These are phyloP conservation scores for Schizosaccharomyces cryophilus DNA, from an alignment of 805 yeast species.

Conservation along the genomic window DNA sequence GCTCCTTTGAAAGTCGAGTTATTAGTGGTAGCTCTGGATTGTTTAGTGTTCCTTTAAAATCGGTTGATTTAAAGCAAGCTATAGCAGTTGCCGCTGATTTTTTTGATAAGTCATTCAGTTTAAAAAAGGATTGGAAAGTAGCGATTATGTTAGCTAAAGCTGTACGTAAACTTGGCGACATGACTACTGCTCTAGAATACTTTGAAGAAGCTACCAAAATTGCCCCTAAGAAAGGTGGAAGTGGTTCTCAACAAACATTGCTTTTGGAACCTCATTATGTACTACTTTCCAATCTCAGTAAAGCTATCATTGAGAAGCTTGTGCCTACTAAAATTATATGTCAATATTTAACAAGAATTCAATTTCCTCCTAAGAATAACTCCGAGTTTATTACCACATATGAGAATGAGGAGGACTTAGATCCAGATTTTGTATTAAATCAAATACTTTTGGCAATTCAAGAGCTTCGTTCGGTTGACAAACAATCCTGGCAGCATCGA, in stretches of 20 bases:
- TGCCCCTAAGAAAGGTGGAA: slow-evolving; percentile 7
- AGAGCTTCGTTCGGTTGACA: slow-evolving; percentile 30
- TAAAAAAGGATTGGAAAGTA: background rate
- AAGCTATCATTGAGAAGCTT: background rate
- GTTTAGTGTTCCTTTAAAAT: slow-evolving; percentile 6
- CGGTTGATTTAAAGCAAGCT: background rate
- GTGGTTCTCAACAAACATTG: slow-evolving; percentile 18
- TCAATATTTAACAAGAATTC: background rate
- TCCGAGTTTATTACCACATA: background rate
- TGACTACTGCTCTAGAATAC: slow-evolving; percentile 18
- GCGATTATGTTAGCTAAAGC: background rate
- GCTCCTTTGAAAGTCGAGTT: slow-evolving; percentile 18
- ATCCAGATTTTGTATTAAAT: background rate
- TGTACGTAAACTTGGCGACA: slow-evolving; percentile 4
- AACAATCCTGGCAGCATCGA: slow-evolving; percentile 77
- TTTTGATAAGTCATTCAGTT: background rate
- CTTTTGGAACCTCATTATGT: slow-evolving; percentile 60
- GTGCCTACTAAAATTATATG: background rate
- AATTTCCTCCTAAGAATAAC: background rate
- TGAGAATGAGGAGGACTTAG: background rate
- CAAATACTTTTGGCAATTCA: slow-evolving; percentile 11
- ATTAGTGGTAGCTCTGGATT: slow-evolving; percentile 12
- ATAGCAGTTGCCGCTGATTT: background rate
- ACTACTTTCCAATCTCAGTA: slow-evolving; percentile 32
- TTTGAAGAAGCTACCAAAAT: slow-evolving; percentile 15